Base-by-base conservation (phyloP, 1,284 basidiomycete species). In the Stereum hirsutum region DNA sequence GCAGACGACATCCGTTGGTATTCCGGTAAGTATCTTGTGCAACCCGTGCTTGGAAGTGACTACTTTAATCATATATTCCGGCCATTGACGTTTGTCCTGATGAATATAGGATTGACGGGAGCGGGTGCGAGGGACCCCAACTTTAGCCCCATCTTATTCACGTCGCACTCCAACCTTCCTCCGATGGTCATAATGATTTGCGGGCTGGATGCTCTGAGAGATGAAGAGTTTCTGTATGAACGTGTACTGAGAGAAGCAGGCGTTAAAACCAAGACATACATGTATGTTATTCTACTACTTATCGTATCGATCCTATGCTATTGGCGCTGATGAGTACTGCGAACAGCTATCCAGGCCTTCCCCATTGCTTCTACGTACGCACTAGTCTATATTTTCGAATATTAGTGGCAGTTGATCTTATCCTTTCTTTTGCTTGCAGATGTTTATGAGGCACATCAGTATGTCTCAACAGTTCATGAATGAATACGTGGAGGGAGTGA, bases 151-250 rank as follows among this genome's bases (percentile, higher is more conserved):
- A 25, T 46, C 5, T 37, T 47, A 5, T 19, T 26, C 8, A 20
- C 42, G 4, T 21, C 33, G 15, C 49, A 48, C 15, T 39, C 43
- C 4, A 41, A 41, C 6, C 42, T 51, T 11, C 49, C 52, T 5
- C 51, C 51, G 3, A 39, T 47, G 5, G 44, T 33, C 30, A 19
- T 51, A 3, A 51, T 52, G 41, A 20, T 52, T 15, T 44, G 38
- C 25, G 52, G 48, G 10, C 15, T 48, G 23, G 52, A 54, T 40
- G 46, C 47, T 8, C 33, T 54, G n/a, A 27, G 52, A 10, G 52
- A 52, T 34, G 51, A 52, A 24, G 50, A 32, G 2, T 10, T 53
- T 14, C 43, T 53, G 10, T 53, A 52, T 38, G 50, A 46, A 19
- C 38, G 41, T 20, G 27, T 51, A 7, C 44, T 54, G 11, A 26